Evolutionary conservation across 305 asterid genomes (phyloP), one percentile per base, ranked within the genome.

Genomic region (Withania somnifera): DNA sequence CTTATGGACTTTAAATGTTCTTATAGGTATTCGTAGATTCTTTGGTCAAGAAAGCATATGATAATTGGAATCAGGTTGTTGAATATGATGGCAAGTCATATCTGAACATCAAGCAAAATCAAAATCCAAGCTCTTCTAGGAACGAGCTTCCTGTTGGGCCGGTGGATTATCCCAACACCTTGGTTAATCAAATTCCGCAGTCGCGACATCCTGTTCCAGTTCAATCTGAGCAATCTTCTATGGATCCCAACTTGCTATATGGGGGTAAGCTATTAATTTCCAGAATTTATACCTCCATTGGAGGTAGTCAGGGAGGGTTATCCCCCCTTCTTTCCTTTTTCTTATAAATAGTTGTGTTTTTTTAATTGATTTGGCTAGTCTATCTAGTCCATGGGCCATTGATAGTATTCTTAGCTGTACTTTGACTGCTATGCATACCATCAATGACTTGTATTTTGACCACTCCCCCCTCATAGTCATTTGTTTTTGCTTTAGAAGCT

Each of bases 11-110:
- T 7, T 22, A 73, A 84, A 54, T 45, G 82, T 40, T 80, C 79
- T 54, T 86, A 83, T 86, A 96, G 99, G 93, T 94, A 45, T 90
- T 85, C 81, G 98, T 96, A 81, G 98, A 96, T 88, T 75, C 90
- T 20, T 89, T 89, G 94, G 92, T 96, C 84, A 96, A 96, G 87
- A 96, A 93, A 79, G 99, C 99, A 66, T 96, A 93, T 68, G 99
- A 94, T 53, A 92, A 92, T 81, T 96, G 99, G 99, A 86, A 82
- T 86, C 92, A 92, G 87, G 98, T 92, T 68, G 91, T 96, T 53
- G 99, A 94, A 90, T 96, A 96, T 81, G 99, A 96, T 86, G 99
- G 98, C 30, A 92, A 94, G 84, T 88, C 99, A 30, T 93, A 94
- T 61, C 28, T 94, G 90, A 88, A 86, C 87, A 84, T 90, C 84